Evolutionary conservation across 176 grass and related monocot genomes (phyloP), one percentile per base, ranked within the genome.

Genomic region (Stipa capillata): DNA sequence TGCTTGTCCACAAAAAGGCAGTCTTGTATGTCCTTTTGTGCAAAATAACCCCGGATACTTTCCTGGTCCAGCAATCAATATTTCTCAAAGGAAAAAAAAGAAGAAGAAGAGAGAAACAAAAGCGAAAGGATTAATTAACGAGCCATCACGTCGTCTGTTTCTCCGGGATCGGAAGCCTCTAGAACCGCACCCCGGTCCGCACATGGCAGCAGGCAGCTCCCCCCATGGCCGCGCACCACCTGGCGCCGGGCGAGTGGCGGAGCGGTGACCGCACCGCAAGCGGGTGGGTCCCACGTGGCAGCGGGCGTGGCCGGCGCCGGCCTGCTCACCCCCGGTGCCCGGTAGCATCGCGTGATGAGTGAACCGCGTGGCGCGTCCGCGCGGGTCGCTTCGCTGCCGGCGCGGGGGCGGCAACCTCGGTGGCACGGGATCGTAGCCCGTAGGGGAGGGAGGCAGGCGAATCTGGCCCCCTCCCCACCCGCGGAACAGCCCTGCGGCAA

Each of bases 131-230:
- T 44, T 32, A 60, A 80, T 74, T 43, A n/a, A n/a, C n/a, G 27
- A 3, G 62, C 76, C 86, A n/a, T 74, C 59, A 68, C 57, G 36
- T 63, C 76, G 48, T 73, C 67, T 9, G 77, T 28, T 80, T 61
- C 35, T 80, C 64, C 31, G 39, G 89, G 80, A 84, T 91, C 81
- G 52, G 85, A 84, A 91, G 81, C 12, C 85, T 84, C 89, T 84
- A 72, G 89, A 91, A 87, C 53, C 27, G 49, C 28, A 43, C n/a
- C n/a, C n/a, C n/a, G n/a, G n/a, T n/a, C n/a, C n/a, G n/a, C n/a
- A 44, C 36, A 14, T 34, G 62, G 48, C 60, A 34, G n/a, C n/a
- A n/a, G n/a, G n/a, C n/a, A n/a, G n/a, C n/a, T n/a, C n/a, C n/a
- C n/a, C n/a, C n/a, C n/a, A n/a, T n/a, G n/a, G n/a, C n/a, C n/a